Conservation (phyloP, 495 filamentous ascomycete species). For the Paragyromitra xinjiangensis region DNA sequence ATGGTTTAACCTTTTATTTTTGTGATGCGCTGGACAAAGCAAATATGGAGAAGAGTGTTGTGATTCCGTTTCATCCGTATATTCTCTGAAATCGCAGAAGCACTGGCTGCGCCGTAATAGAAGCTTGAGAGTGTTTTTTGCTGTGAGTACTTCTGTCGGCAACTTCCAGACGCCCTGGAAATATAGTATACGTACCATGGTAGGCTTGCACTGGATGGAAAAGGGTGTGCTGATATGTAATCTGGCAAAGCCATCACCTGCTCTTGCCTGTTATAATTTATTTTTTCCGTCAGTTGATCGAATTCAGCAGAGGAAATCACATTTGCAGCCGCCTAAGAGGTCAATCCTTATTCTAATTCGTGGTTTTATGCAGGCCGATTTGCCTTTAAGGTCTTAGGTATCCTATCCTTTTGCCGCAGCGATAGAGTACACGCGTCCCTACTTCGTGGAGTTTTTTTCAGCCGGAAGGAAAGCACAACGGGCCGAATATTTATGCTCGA, state of each 20-base stretch:
- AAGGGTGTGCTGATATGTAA: slow-evolving; percentile 4
- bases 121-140: not conserved
- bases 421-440: slow-evolving; percentile 13
- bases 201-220: not conserved
- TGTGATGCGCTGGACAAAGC: not conserved
- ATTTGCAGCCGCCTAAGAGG: slow-evolving; percentile 4
- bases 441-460: not conserved
- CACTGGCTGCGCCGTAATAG: not conserved
- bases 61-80: not conserved
- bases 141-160: not conserved
- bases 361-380: not conserved
- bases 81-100: not conserved
- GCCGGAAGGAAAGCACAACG: not conserved
- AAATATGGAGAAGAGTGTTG: not conserved
- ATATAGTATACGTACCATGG: slow-evolving; percentile 3
- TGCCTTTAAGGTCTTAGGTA: not conserved
- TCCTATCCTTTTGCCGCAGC: not conserved
- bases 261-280: not conserved
- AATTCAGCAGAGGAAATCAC: not conserved
- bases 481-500: not conserved
- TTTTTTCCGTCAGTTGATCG: slow-evolving; percentile 6
- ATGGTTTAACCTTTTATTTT: slow-evolving; percentile 2
- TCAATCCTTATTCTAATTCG: not conserved
- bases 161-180: not conserved
- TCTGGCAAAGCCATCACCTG: not conserved